Conservation (phyloP, 2,329 filamentous ascomycete species). For the Cytospora mali region DNA sequence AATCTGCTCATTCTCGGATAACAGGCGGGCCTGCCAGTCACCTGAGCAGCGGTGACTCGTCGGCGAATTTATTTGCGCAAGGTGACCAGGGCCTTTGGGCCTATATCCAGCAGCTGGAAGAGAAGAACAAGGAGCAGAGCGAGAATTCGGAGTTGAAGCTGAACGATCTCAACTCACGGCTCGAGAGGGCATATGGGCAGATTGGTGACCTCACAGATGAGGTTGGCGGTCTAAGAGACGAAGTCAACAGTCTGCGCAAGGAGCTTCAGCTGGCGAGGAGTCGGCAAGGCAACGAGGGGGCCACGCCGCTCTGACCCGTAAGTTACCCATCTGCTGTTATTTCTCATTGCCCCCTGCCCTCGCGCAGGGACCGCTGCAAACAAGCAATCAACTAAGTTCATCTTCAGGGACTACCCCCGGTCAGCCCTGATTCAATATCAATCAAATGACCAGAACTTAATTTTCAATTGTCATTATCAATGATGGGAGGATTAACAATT, state of each 20-base stretch:
- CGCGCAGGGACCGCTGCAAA: not conserved
- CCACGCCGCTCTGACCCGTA: slow-evolving; percentile 8
- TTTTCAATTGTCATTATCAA: not conserved
- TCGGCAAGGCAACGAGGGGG: slow-evolving; percentile 7
- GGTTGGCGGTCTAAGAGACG: slow-evolving; percentile 1
- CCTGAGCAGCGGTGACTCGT: slow-evolving; percentile 56
- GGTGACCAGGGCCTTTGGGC: slow-evolving; percentile 68
- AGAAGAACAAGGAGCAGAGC: slow-evolving; percentile 51
- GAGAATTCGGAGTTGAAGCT: slow-evolving; percentile 34
- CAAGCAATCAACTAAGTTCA: not conserved
- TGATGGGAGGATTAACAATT: not conserved
- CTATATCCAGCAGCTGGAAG: slow-evolving; percentile 73
- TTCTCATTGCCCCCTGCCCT: not conserved
- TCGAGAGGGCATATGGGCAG: slow-evolving; percentile 3
- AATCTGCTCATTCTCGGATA: slow-evolving; percentile 37
- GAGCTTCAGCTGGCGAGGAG: slow-evolving; percentile 6
- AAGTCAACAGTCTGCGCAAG: slow-evolving; percentile 11
- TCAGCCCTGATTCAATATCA: not conserved
- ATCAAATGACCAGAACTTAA: not conserved
- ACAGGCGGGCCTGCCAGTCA: slow-evolving; percentile 50
- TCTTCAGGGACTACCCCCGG: not conserved
- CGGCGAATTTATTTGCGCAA: slow-evolving; percentile 67
- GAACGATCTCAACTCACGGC: slow-evolving; percentile 17
- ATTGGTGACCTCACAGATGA: not conserved
- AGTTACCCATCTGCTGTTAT: not conserved